Conservation (phyloP, 2,329 filamentous ascomycete genomes). For the Colletotrichum cordylinicola region DNA sequence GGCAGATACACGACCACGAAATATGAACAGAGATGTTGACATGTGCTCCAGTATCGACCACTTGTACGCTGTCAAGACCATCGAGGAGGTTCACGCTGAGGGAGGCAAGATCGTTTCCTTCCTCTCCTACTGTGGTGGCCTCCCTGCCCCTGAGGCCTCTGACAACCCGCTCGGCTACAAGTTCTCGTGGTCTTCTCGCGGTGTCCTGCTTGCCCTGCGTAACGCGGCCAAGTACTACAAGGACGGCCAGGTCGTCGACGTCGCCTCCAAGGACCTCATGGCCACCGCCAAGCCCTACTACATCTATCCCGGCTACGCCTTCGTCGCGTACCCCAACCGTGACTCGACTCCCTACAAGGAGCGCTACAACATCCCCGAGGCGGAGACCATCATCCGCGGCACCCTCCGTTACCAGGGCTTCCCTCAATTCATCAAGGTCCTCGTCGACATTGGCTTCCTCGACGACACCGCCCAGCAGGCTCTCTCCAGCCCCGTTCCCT, state of each 20-base stretch:
- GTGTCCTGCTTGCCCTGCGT: conserved; percentile 84
- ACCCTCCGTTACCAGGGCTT: conserved; percentile 83
- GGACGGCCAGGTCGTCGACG: conserved; percentile 75
- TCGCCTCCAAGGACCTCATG: conserved; percentile 76
- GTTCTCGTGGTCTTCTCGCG: conserved; percentile 81
- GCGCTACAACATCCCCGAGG: conserved; percentile 91
- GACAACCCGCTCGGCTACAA: conserved; percentile 95
- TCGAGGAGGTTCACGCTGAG: conserved; percentile 83
- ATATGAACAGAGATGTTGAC: background rate
- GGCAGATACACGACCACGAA: background rate
- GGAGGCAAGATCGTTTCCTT: conserved; percentile 88
- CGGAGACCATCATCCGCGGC: conserved; percentile 80
- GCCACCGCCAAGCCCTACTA: conserved; percentile 85
- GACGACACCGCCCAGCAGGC: conserved; percentile 69
- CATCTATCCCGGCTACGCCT: conserved; percentile 87
- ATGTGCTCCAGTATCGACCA: conserved; percentile 66
- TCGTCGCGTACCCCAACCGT: conserved; percentile 92
- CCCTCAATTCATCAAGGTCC: conserved; percentile 85
- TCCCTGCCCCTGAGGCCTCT: conserved; percentile 74
- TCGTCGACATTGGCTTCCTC: conserved; percentile 92
- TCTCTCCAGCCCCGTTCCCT: conserved; percentile 72
- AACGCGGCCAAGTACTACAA: conserved; percentile 87
- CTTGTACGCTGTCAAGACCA: conserved; percentile 84
- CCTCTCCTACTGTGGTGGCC: conserved; percentile 83
- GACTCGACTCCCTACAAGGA: conserved; percentile 88